Conservation (phyloP, 495 filamentous ascomycete genomes). For the Cryomyces minteri region DNA sequence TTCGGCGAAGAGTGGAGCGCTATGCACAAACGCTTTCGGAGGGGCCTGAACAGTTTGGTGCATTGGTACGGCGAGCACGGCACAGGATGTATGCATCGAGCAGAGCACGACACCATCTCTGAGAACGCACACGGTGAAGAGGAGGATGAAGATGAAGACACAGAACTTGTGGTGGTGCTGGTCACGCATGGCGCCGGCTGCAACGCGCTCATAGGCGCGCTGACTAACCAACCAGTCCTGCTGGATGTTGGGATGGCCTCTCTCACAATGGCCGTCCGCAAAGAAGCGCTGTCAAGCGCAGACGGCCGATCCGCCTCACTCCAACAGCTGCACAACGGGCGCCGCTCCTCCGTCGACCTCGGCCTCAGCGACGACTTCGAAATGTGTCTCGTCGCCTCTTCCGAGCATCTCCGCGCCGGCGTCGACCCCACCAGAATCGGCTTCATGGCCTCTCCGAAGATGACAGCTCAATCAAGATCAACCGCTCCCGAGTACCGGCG, state of each 20-base stretch:
- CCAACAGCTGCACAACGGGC: not conserved
- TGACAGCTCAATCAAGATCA: not conserved
- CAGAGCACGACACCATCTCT: conserved; percentile 3
- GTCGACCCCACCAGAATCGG: conserved; percentile 13
- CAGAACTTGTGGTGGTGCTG: conserved; percentile 68
- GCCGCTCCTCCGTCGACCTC: conserved; percentile 17
- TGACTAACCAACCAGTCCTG: conserved; percentile 76
- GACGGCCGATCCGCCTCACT: not conserved
- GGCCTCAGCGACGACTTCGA: conserved; percentile 46
- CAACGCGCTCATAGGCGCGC: conserved; percentile 82
- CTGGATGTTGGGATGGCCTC: conserved; percentile 81
- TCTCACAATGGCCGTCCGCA: conserved; percentile 72
- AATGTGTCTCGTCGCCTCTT: conserved; percentile 55
- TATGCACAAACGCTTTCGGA: conserved; percentile 80
- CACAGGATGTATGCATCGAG: conserved; percentile 1
- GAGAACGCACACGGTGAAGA: conserved; percentile 8
- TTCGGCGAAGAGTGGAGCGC: conserved; percentile 86
- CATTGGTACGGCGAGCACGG: conserved; percentile 58
- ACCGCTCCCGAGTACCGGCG: conserved; percentile 3
- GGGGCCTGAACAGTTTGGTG: conserved; percentile 56
- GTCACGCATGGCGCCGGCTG: conserved; percentile 97
- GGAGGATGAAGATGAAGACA: conserved; percentile 33
- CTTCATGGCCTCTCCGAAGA: conserved; percentile 5
- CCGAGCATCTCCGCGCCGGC: conserved; percentile 56
- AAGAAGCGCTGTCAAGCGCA: conserved; percentile 18